Evolutionary conservation across 768 basidiomycete species (phyloP), one percentile per base, ranked within the genome.

Genomic region (Tulasnella sp.): DNA sequence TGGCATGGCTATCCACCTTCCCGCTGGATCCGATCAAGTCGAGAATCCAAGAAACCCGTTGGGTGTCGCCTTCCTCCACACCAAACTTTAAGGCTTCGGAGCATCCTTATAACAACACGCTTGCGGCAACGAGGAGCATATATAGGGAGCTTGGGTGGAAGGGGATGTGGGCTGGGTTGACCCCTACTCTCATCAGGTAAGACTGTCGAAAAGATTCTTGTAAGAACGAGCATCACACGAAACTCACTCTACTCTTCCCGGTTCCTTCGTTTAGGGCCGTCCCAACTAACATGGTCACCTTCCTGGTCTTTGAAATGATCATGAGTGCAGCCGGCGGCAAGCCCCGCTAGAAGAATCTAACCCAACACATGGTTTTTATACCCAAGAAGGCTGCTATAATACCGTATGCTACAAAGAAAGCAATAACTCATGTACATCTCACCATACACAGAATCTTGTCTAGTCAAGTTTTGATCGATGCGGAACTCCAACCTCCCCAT

Each of bases 1-100:
- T 87, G 11, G 92, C 92, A 11, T 96, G 94, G 94, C 45, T 90
- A 0, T 85, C 85, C 2, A 96, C 94, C 0, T 97, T 97, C 82
- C 93, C 94, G 1, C 85, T 95, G 75, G 95, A 97, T 80, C 91
- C 95, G 3, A 86, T 96, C 78, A 97, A 97, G 84, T 96, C 96
- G 17, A 89, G 94, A 6, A 88, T 96, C 79, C 95, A 97, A 82
- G 88, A 88, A 70, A 81, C 79, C 34, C 74, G 78, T 15, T 71
- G 79, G 3, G 71, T 71, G 34, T 42, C 78, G 3, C 38, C 12
- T 12, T 78, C 34, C 49, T 58, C 19, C 36, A 71, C 9, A 45
- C 71, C 19, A 12, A 77, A 64, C 19, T 52, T 67, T 36, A 38
- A 40, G 38, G 39, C 67, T 71, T 39, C 78, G 74, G 36, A 86